Base-by-base conservation (phyloP, 2,329 filamentous ascomycete species). In the Neonectria neomacrospora region DNA sequence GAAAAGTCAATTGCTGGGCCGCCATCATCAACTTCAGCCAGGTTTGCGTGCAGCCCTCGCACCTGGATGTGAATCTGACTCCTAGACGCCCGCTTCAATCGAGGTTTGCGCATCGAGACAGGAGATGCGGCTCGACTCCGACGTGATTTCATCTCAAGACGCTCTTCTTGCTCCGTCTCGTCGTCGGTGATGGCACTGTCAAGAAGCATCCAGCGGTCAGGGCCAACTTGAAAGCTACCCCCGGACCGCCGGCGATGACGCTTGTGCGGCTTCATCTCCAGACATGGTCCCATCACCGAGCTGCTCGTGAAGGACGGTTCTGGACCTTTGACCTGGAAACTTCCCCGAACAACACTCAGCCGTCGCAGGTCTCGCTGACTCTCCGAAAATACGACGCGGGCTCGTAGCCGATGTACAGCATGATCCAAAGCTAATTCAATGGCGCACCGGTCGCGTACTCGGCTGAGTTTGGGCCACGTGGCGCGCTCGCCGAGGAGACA, bases 391-490 rank as follows among this genome's bases (percentile, higher is more conserved):
- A 90, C 88, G 2, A 93, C 88, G 4, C 88, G 82, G 3, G 90
- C 86, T 30, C 90, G 85, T 28, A 94, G 80, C 11, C 84, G 82
- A 65, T 91, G 89, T 1, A 95, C 90, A 2, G 91, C 91, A 20
- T 87, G 84, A 74, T 96, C 92, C 1, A 98, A 80, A 4, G 94
- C 93, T 50, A 97, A 80, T 76, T 98, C 95, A 58, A 97, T 93
- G 3, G 94, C 92, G 70, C 93, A 93, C 58, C 94, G 91, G 73
- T 97, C 96, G 41, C 92, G 86, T 71, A 98, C 91, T 12, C 93
- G 88, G 66, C 91, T 91, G 10, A 98, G 81, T 75, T 94, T 94
- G 0, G 94, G 94, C 95, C 94, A 98, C 0, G 94, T 97, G 3
- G 95, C 94, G 61, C 90, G 86, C 77, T 97, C 92, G 7, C 95